Base-by-base conservation (phyloP, 2,329 filamentous ascomycete genomes). In the Beauveria scarabaeidicola region DNA sequence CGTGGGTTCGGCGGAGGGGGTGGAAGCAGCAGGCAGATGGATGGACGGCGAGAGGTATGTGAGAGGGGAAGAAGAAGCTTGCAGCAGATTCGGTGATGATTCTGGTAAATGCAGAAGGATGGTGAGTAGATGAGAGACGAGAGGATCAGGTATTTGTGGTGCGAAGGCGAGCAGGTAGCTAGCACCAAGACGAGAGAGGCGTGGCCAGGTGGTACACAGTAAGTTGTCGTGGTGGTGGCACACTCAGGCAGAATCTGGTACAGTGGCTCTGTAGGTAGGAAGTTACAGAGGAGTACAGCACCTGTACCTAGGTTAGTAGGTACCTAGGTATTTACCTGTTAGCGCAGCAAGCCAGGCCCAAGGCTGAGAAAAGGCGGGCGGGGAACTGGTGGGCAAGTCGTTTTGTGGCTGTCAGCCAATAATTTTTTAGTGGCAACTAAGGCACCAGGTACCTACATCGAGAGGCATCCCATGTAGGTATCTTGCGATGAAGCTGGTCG, bases 1-100 rank as follows among this genome's bases (percentile, higher is more conserved):
- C 53, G 53, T 56, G 53, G 53, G 53, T 48, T 48, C 51, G 53
- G 43, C 21, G 53, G 53, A 56, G 53, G 53, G 19, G 43, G 29
- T 47, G 43, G 19, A 19, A 19, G 43, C n/a, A 21, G 43, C 19
- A 21, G 19, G 43, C 10, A 11, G 13, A 36, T 36, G 32, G 13
- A 36, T 36, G 32, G 13, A 36, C 32, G 32, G 43, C 19, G 43
- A 21, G 9, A 21, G 19, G n/a, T 6, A 23, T 44, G 19, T n/a
- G n/a, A 44, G 25, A 27, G 15, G n/a, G 25, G 8, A 50, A 19
- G 47, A 32, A 3, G 17, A 32, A 32, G 3, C 32, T 6, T 15
- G 32, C 32, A 36, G 32, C 13, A 15, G 32, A 13, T 36, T 36
- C 32, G 32, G 32, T 6, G 32, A 36, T 36, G 32, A 36, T 36